Evolutionary conservation across 495 filamentous ascomycete species (phyloP).

Genomic region (Penicillium turbatum): DNA sequence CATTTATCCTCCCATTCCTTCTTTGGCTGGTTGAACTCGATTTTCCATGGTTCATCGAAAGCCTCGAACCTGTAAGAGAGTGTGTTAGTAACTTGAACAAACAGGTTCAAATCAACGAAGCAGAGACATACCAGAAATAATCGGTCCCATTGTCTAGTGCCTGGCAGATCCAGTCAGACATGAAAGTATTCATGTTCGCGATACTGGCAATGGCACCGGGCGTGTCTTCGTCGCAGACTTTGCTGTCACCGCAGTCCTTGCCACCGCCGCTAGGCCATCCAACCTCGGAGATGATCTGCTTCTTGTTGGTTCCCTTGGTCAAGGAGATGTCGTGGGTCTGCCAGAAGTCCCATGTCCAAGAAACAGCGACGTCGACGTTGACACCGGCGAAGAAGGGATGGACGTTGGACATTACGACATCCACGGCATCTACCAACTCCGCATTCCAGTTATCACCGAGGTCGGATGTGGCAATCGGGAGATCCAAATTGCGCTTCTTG

Average conservation of each 20-base stretch:
- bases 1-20: constrained; percentile 94
- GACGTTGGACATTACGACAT: constrained; percentile 93
- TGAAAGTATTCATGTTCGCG: constrained; percentile 77
- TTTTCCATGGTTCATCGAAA: constrained; percentile 96
- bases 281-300: constrained; percentile 77
- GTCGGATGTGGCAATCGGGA: constrained; percentile 85
- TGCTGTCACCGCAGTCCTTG: constrained; percentile 62
- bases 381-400: constrained; percentile 95
- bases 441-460: constrained; percentile 84
- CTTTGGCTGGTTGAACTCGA: constrained; percentile 59
- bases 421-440: constrained; percentile 61
- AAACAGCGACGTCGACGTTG: constrained; percentile 59
- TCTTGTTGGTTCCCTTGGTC: constrained; percentile 52
- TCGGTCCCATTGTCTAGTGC: constrained; percentile 74
- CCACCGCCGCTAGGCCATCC: constrained; percentile 91
- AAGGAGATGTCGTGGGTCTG: constrained; percentile 56
- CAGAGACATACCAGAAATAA: constrained; percentile 75
- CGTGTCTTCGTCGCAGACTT: constrained; percentile 49
- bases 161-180: constrained; percentile 82
- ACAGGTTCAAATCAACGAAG: not conserved
- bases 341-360: constrained; percentile 88
- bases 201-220: constrained; percentile 73
- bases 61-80: constrained; percentile 65
- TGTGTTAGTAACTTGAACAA: not conserved
- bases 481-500: constrained; percentile 55